Conservation (phyloP, 78 protist species). For the Capsaspora owczarzaki region DNA sequence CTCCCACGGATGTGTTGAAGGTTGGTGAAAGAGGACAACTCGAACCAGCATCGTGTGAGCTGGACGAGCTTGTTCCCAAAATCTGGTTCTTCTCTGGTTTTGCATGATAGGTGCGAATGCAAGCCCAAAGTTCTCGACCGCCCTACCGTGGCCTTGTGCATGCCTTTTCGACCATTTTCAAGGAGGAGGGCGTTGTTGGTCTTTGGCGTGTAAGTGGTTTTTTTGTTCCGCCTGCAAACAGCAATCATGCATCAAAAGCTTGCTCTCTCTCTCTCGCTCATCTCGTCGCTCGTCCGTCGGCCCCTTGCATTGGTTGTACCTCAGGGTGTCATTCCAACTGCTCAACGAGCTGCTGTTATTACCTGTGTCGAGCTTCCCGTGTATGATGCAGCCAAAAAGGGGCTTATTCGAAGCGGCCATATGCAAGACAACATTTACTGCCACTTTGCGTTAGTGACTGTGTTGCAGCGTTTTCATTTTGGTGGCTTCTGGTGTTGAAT, state of each 20-base stretch:
- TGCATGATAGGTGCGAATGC: not conserved
- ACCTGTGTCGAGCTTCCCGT: conserved; percentile 6
- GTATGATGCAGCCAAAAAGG: not conserved
- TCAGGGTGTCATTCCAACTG: conserved; percentile 25
- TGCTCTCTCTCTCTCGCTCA: too few relatives aligned
- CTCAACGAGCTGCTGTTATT: not conserved
- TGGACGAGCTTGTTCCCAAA: too few relatives aligned
- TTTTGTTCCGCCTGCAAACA: too few relatives aligned
- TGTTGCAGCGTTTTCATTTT: too few relatives aligned
- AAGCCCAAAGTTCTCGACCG: not conserved
- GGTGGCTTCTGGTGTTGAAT: too few relatives aligned
- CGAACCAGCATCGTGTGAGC: not conserved
- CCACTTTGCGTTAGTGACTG: too few relatives aligned
- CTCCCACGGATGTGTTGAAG: conserved; percentile 28
- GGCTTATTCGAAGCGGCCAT: not conserved
- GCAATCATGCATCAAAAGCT: too few relatives aligned
- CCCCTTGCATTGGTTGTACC: too few relatives aligned
- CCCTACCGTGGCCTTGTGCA: not conserved
- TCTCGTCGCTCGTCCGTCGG: too few relatives aligned
- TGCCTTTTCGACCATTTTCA: conserved; percentile 1
- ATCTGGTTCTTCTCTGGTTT: too few relatives aligned
- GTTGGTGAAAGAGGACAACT: not conserved
- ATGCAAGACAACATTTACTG: too few relatives aligned
- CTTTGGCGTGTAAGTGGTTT: not conserved
- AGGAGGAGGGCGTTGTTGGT: conserved; percentile 7